These are phyloP conservation scores for Solanum tarapatanum DNA, from an alignment of 257 asterid species.

Conservation along the genomic window DNA sequence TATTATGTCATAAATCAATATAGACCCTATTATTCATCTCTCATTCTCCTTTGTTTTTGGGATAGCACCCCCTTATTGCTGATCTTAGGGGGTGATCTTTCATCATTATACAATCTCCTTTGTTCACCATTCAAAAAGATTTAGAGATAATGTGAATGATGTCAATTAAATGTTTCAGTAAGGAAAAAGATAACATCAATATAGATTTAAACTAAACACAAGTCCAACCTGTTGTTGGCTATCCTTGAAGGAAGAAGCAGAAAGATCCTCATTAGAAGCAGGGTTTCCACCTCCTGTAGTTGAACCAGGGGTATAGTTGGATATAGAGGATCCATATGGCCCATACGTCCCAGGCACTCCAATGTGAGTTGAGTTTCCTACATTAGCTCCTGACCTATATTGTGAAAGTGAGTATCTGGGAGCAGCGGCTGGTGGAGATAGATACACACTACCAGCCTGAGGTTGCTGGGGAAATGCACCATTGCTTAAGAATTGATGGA, in stretches of 20 bases:
- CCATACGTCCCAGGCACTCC: conserved; percentile 68
- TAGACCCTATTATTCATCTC: conserved; percentile 2
- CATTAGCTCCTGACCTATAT: conserved; percentile 65
- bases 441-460: conserved; percentile 61
- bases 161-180: conserved; percentile 5
- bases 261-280: conserved; percentile 57
- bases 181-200: conserved; percentile 52
- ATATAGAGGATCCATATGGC: conserved; percentile 58
- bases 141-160: not conserved
- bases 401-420: conserved; percentile 72
- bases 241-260: conserved; percentile 52
- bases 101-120: not conserved
- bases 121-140: not conserved
- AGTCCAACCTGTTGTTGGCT: conserved; percentile 73
- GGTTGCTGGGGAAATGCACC: conserved; percentile 83
- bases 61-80: conserved; percentile 28
- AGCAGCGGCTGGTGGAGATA: conserved; percentile 52
- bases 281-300: conserved; percentile 50
- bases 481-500: conserved; percentile 70
- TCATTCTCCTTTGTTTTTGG: conserved; percentile 38
- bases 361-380: conserved; percentile 45
- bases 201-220: conserved; percentile 41
- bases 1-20: conserved; percentile 35
- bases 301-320: conserved; percentile 45
- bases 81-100: not conserved